Base-by-base conservation (phyloP, 108 stramenopile genomes). In the Seminavis robusta region DNA sequence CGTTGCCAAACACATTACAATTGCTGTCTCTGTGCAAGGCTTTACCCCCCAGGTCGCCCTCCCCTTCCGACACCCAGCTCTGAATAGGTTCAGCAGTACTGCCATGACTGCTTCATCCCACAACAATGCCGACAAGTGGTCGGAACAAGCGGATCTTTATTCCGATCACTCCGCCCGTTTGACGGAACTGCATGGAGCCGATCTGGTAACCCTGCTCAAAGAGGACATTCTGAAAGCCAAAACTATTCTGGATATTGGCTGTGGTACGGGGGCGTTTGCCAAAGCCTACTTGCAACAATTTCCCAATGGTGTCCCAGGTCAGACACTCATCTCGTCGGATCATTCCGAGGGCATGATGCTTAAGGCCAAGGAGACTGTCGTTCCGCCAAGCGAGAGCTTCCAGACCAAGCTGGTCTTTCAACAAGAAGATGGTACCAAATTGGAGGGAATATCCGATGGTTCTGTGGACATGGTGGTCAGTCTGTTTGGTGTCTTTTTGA, bases 161-260 rank as follows among this genome's bases (percentile, higher is more conserved):
- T 54, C 52, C 36, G 36, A 54, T 39, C 52, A 54, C n/a, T 0
- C 52, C 8, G 33, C 52, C 20, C 52, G 52, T 8, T 39, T 54
- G 36, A 54, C 52, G 19, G 36, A 54, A 54, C 39, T 54, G 36
- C 52, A 54, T 39, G 52, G 52, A 21, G 33, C 52, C 36, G 52
- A 54, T 39, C 28, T 58, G 0, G 28, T 43, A 11, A 58, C 43
- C 25, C 16, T 58, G 10, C 30, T 46, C 28, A 24, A 29, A 27
- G 28, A 58, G 13, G 41, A 58, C 47, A 58, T 58, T 29, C 45
- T 43, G 6, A 21, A 46, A 8, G 41, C 43, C 56, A 58, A 58
- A 27, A 58, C 56, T 10, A 58, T 58, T 47, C 46, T 58, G 56
- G 56, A 58, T 20, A 30, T 58, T 58, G 56, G 56, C 26, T 47